Percentiles rank a stretch among this genome's conserved stretches.
These are phyloP conservation scores for Paraphoma sp. DNA, from an alignment of 2,329 filamentous ascomycete species.

Conservation along the genomic window DNA sequence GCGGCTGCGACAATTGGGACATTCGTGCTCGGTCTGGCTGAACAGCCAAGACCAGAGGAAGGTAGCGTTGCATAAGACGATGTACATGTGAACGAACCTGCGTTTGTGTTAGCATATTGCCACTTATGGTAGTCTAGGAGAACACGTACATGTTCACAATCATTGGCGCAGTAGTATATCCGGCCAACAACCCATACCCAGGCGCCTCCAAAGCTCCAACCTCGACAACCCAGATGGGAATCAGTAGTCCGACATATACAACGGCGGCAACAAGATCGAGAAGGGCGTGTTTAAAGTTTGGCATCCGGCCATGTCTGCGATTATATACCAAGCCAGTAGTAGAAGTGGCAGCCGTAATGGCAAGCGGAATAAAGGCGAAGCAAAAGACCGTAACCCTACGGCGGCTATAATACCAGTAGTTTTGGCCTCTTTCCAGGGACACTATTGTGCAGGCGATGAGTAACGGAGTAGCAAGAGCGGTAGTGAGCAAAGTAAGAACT, in stretches of 20 bases:
- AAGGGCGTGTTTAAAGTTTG: conserved; percentile 6
- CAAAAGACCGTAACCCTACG: conserved; percentile 12
- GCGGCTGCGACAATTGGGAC: conserved; percentile 23
- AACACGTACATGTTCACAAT: conserved; percentile 25
- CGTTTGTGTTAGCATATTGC: not conserved
- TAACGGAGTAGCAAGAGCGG: conserved; percentile 15
- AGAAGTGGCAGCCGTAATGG: conserved; percentile 13
- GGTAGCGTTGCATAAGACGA: conserved; percentile 12
- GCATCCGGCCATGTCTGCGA: conserved; percentile 5
- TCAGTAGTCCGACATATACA: conserved; percentile 14
- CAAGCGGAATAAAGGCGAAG: conserved; percentile 24
- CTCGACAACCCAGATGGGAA: conserved; percentile 20
- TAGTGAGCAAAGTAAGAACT: conserved; percentile 9
- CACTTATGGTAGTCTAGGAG: not conserved
- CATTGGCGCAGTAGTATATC: conserved; percentile 24
- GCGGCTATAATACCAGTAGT: not conserved
- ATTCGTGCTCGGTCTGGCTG: conserved; percentile 10
- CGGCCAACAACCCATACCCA: conserved; percentile 17
- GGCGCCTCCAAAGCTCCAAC: not conserved
- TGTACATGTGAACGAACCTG: conserved; percentile 18
- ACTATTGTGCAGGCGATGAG: conserved; percentile 17
- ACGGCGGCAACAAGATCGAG: conserved; percentile 9
- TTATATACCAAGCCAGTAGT: conserved; percentile 3
- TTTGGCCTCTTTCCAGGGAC: conserved; percentile 1
- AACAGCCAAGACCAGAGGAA: not conserved